A percentile compares a stretch with the other conserved stretches of the same genome.
phyloP scores from a whole-genome alignment of 305 asterid genomes.

The Petunia hybrid region DNA sequence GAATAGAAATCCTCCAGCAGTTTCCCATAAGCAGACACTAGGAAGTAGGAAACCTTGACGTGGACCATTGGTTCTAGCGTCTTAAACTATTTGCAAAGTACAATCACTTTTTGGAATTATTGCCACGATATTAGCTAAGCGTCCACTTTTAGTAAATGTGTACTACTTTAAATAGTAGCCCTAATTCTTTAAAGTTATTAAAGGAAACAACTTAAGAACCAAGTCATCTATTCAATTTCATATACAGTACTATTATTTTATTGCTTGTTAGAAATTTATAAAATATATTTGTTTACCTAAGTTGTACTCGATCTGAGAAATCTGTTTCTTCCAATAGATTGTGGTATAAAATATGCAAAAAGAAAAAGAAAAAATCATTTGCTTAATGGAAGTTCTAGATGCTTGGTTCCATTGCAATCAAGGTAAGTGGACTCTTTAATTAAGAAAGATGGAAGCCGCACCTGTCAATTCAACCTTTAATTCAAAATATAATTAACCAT shows the following conservation, averaged over 20 bases:
- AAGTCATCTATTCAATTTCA: not conserved
- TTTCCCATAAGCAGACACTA: too few relatives aligned
- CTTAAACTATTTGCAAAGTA: not conserved
- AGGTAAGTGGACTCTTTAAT: conserved; percentile 22
- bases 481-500: not conserved
- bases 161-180: not conserved
- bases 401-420: conserved; percentile 28
- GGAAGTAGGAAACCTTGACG: too few relatives aligned
- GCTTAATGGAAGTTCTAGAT: conserved; percentile 31
- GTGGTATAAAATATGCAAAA: not conserved
- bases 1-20: too few relatives aligned
- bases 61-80: too few relatives aligned
- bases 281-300: not conserved
- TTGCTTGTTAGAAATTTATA: not conserved
- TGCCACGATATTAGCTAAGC: not conserved
- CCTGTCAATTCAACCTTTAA: not conserved
- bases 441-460: not conserved
- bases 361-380: not conserved
- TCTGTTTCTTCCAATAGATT: not conserved
- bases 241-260: too few relatives aligned
- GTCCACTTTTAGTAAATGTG: not conserved
- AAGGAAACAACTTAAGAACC: not conserved
- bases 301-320: not conserved
- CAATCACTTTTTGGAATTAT: not conserved
- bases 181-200: not conserved